Evolutionary conservation across 768 basidiomycete genomes (phyloP).

Genomic region (Paxillus involutus): DNA sequence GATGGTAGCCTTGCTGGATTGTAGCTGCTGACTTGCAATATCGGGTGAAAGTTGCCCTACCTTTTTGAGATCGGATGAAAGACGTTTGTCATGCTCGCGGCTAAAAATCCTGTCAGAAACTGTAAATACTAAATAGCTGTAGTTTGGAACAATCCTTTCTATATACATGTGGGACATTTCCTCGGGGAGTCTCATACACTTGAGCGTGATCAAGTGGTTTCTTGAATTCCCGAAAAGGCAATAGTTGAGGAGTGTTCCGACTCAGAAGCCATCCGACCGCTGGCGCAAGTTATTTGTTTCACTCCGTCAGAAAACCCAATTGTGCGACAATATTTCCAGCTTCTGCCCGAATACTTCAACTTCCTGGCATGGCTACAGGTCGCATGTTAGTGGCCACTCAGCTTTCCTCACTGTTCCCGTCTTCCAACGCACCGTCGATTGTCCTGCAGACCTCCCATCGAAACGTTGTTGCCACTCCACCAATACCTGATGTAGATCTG

Average conservation of each 20-base stretch:
- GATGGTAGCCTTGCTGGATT: too few relatives aligned
- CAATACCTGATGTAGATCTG: constrained; percentile 38
- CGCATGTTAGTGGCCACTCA: constrained; percentile 54
- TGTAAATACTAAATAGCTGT: too few relatives aligned
- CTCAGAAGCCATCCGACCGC: too few relatives aligned
- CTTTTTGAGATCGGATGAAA: constrained; percentile 4
- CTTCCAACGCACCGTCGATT: constrained; percentile 48
- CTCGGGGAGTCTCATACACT: too few relatives aligned
- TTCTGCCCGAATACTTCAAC: neutral
- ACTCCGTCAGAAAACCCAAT: neutral
- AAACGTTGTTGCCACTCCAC: constrained; percentile 47
- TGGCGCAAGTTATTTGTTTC: neutral
- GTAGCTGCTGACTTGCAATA: too few relatives aligned
- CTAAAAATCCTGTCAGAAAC: neutral
- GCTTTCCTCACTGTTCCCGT: constrained; percentile 62
- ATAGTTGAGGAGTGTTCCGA: constrained; percentile 2
- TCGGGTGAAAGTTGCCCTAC: too few relatives aligned
- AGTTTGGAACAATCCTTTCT: too few relatives aligned
- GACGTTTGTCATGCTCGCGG: neutral
- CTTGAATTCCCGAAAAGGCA: constrained; percentile 24
- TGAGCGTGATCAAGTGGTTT: too few relatives aligned
- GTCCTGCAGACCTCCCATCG: constrained; percentile 60
- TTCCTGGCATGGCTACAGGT: constrained; percentile 22
- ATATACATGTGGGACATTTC: too few relatives aligned
- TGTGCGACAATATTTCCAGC: neutral